phyloP scores from a whole-genome alignment of 225 moss, liverwort and hornwort genomes.

The Marchantia paleacea region DNA sequence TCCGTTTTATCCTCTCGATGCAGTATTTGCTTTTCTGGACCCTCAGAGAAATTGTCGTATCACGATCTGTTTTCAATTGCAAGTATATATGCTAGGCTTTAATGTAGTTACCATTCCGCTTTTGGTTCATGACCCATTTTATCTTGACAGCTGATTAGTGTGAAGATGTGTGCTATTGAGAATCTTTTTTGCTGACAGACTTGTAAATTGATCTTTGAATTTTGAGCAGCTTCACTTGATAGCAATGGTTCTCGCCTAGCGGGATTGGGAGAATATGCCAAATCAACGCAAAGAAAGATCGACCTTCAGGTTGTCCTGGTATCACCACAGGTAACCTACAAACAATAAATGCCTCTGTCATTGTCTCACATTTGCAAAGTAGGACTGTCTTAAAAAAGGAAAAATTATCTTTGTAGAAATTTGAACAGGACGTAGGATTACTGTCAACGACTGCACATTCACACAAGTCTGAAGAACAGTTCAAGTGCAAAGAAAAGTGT shows the following conservation, averaged over 20 bases:
- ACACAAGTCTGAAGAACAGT: too few relatives aligned
- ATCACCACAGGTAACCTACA: conserved; percentile 69
- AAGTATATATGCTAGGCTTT: not conserved
- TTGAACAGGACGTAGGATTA: not conserved
- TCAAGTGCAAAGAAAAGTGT: not conserved
- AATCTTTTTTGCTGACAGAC: not conserved
- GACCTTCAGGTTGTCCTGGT: conserved; percentile 93
- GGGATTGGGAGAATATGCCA: conserved; percentile 52
- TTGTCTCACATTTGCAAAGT: too few relatives aligned
- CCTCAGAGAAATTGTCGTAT: not conserved
- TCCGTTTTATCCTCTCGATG: too few relatives aligned
- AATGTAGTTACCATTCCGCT: not conserved
- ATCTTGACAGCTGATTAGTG: not conserved
- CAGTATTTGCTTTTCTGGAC: not conserved
- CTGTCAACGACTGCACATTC: not conserved
- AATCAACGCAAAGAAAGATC: conserved; percentile 47
- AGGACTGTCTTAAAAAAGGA: not conserved
- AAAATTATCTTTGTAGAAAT: not conserved
- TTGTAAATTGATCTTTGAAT: not conserved
- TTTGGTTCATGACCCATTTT: not conserved
- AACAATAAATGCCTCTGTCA: too few relatives aligned
- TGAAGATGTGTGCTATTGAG: not conserved
- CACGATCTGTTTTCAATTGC: not conserved
- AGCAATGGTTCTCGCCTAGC: conserved; percentile 39
- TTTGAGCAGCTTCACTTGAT: conserved; percentile 47